phyloP scores from a whole-genome alignment of 768 basidiomycete genomes.

The Mycena haematopus region DNA sequence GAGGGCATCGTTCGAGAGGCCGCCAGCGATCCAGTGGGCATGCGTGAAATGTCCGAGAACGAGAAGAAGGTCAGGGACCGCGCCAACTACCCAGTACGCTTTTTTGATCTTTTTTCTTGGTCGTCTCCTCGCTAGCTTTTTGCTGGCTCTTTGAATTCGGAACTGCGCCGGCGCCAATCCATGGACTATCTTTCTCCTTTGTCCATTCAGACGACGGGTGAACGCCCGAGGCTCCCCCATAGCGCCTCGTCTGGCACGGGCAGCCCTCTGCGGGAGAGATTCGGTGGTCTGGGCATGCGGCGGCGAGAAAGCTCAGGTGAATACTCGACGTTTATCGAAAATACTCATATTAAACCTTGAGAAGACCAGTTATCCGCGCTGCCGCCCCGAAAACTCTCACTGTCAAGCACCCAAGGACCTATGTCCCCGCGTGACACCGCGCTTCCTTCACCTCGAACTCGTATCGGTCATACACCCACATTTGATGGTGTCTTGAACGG shows the following conservation, averaged over 20 bases:
- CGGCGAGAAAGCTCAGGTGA: conserved; percentile 77
- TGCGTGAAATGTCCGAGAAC: conserved; percentile 80
- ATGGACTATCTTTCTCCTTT: conserved; percentile 72
- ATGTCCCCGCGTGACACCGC: conserved; percentile 65
- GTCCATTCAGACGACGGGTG: conserved; percentile 53
- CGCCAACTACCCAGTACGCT: conserved; percentile 24
- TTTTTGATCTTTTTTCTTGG: conserved; percentile 32
- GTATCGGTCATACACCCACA: conserved; percentile 61
- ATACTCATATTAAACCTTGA: conserved; percentile 25
- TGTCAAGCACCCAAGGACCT: conserved; percentile 66
- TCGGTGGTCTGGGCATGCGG: conserved; percentile 56
- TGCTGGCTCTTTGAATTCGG: conserved; percentile 83
- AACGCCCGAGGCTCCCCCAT: conserved; percentile 65
- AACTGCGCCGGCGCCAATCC: conserved; percentile 85
- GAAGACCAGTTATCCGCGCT: conserved; percentile 64
- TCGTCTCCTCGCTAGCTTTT: conserved; percentile 63
- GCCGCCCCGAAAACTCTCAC: conserved; percentile 71
- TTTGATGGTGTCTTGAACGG: conserved; percentile 77
- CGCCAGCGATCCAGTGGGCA: conserved; percentile 70
- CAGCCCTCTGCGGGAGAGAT: conserved; percentile 72
- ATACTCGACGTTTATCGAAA: conserved; percentile 22
- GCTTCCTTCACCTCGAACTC: conserved; percentile 71
- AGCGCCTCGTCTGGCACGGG: conserved; percentile 50
- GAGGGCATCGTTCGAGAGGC: conserved; percentile 86
- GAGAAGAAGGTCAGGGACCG: conserved; percentile 82